phyloP scores from a whole-genome alignment of 208 protist species.

The Trypanosoma lewisi region DNA sequence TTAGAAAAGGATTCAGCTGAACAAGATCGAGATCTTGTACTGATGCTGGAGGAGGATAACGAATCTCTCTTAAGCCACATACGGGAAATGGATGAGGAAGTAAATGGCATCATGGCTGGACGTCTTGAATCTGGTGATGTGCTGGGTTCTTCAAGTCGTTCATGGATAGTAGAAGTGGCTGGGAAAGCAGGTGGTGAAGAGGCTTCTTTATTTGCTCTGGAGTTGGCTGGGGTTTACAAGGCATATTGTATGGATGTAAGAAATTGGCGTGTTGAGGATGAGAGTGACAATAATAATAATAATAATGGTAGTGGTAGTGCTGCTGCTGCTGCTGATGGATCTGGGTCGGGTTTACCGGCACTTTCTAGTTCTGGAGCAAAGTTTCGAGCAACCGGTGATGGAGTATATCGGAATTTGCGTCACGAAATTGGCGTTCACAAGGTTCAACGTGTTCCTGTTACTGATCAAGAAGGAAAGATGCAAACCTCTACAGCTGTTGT shows the following conservation, averaged over 20 bases:
- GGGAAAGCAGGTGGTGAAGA: conserved; percentile 88
- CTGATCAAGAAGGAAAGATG: conserved; percentile 87
- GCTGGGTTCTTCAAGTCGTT: conserved; percentile 62
- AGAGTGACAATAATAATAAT: too few relatives aligned
- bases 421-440: conserved; percentile 91
- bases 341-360: conserved; percentile 3
- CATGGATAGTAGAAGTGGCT: conserved; percentile 62
- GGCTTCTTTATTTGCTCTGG: conserved; percentile 80
- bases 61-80: conserved; percentile 38
- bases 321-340: conserved; percentile 15
- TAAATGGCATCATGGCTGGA: conserved; percentile 59
- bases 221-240: conserved; percentile 77
- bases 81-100: conserved; percentile 42
- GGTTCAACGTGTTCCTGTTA: conserved; percentile 89
- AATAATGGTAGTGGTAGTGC: too few relatives aligned
- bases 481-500: conserved; percentile 89
- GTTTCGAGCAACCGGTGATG: conserved; percentile 57
- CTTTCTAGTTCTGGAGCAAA: conserved; percentile 20
- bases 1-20: conserved; percentile 23
- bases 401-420: conserved; percentile 77
- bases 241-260: conserved; percentile 52
- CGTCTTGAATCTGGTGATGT: conserved; percentile 71
- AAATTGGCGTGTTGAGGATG: conserved; percentile 20
- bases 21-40: conserved; percentile 71
- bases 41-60: conserved; percentile 76